Base-by-base conservation (phyloP, 1,139 yeast genomes). In the Lodderomyces parapsilosis region DNA sequence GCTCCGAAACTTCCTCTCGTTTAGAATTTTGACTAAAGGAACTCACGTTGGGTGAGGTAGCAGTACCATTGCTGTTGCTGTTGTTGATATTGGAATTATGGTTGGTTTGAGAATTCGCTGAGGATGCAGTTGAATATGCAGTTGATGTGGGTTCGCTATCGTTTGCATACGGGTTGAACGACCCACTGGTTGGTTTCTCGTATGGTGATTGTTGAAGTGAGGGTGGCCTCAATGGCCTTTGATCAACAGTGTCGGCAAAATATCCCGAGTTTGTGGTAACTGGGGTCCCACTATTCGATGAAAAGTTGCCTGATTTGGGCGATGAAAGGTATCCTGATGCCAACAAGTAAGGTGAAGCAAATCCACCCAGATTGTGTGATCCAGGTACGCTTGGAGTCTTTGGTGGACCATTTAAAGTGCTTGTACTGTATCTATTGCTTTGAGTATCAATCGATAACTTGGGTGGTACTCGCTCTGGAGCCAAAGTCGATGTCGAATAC, bases 291-390 rank as follows among this genome's bases (percentile, higher is more conserved):
- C 55, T 45, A 18, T 60, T 56, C 6, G 69, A 58, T 14, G 63
- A 53, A 14, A 47, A 46, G 13, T 49, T 50, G 39, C 60, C 66
- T 52, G 61, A 68, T 49, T 69, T 73, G 3, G 82, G 80, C 3
- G 33, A 30, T 4, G 84, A 74, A 36, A 73, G 58, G 39, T 76
- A 49, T 0, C 84, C 85, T 0, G 83, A 71, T 0, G 86, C 83
- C 45, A 80, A 59, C 40, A 80, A 63, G 49, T 78, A 81, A 2
- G 87, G 86, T 1, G 86, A 78, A 0, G 81, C 74, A 59, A 81
- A 77, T 0, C 85, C 85, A 1, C 84, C 84, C 25, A 13, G 31
- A 36, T 59, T 55, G 38, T 53, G 63, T 39, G 48, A 52, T 8
- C 37, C 19, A 14, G 60, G 47, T 2, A 59, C 37, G 36, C 58